A percentile compares a stretch with the other conserved stretches of the same genome.
Conservation (phyloP, 116 monocot species). For the Trichopus zeylanicus region DNA sequence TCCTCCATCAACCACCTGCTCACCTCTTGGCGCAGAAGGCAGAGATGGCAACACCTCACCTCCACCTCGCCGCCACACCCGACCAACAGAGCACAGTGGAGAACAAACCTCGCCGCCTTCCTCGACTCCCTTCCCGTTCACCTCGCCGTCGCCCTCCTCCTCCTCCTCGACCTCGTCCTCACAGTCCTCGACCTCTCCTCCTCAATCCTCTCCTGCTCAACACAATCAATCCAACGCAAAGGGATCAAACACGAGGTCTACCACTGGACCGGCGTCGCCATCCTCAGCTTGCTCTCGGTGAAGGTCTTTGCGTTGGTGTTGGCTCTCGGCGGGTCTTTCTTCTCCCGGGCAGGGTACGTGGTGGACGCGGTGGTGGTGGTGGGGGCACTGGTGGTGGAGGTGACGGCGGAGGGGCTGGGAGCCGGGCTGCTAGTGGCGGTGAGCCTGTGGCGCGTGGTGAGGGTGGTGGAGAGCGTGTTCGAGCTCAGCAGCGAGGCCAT, state of each 20-base stretch:
- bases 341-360: constrained; percentile 1
- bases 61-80: background rate
- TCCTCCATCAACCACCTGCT: constrained; percentile 18
- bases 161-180: constrained; percentile 17
- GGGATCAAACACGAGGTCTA: background rate
- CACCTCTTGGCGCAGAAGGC: constrained; percentile 1
- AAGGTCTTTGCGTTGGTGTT: constrained; percentile 1
- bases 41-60: constrained; percentile 7
- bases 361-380: constrained; percentile 17
- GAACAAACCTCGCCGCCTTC: constrained; percentile 1
- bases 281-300: constrained; percentile 11
- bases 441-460: constrained; percentile 23
- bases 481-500: constrained; percentile 19
- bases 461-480: constrained; percentile 24
- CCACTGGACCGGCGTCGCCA: constrained; percentile 17
- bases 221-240: background rate
- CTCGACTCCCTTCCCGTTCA: constrained; percentile 13
- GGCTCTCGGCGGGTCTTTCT: constrained; percentile 7
- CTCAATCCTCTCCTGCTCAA: constrained; percentile 11
- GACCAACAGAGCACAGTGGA: constrained; percentile 3
- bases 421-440: constrained; percentile 22
- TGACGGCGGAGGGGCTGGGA: constrained; percentile 10
- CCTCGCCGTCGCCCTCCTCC: constrained; percentile 4
- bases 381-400: constrained; percentile 17
- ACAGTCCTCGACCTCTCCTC: constrained; percentile 19